Evolutionary conservation across 192 early-diverging fungal genomes (phyloP).

Genomic region (Coemansia sp.): DNA sequence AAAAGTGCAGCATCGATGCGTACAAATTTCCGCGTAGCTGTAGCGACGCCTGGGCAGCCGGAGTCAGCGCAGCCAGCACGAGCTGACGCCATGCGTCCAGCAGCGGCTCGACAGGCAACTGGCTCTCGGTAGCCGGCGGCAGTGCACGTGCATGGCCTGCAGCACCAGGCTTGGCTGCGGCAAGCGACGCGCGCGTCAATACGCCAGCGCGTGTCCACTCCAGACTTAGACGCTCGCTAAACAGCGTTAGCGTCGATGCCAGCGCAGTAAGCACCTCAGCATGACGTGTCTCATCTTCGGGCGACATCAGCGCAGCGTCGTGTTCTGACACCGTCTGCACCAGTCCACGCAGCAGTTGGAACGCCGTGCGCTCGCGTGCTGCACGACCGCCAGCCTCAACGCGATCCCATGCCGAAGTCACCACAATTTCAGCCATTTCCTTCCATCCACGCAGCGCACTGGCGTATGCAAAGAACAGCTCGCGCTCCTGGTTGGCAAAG

Average conservation of each 20-base stretch:
- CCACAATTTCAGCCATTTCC: slow-evolving; percentile 71
- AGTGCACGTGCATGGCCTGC: slow-evolving; percentile 45
- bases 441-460: slow-evolving; percentile 81
- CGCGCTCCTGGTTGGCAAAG: slow-evolving; percentile 70
- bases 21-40: slow-evolving; percentile 79
- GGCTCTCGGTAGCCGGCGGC: slow-evolving; percentile 51
- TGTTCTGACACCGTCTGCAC: slow-evolving; percentile 54
- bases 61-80: slow-evolving; percentile 60
- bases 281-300: slow-evolving; percentile 37
- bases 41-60: slow-evolving; percentile 57
- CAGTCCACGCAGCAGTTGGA: slow-evolving; percentile 67
- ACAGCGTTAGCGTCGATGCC: slow-evolving; percentile 39
- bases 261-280: slow-evolving; percentile 40
- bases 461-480: slow-evolving; percentile 66
- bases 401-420: slow-evolving; percentile 58
- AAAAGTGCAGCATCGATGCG: slow-evolving; percentile 67
- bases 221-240: slow-evolving; percentile 31
- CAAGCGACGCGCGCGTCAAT: slow-evolving; percentile 30
- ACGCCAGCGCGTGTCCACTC: slow-evolving; percentile 49
- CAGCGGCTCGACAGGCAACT: slow-evolving; percentile 58
- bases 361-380: slow-evolving; percentile 55
- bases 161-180: slow-evolving; percentile 33
- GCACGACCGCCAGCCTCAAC: slow-evolving; percentile 64
- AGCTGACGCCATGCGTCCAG: slow-evolving; percentile 57
- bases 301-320: slow-evolving; percentile 18